These are phyloP conservation scores for Salix udensis DNA, from an alignment of 345 rosid species.

Conservation along the genomic window DNA sequence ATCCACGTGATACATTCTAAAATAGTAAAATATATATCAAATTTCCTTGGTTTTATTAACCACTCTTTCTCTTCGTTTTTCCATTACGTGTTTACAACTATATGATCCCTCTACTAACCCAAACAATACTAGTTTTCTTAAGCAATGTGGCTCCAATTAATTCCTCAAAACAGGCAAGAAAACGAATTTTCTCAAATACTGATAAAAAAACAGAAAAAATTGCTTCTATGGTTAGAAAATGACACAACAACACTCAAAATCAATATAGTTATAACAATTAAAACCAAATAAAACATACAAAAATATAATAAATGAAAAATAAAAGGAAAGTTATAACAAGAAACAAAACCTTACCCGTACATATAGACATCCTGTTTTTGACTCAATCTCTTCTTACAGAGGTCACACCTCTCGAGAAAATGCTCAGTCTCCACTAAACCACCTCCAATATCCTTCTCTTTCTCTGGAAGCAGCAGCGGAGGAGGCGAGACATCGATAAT, in stretches of 20 bases:
- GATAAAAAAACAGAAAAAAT: background rate
- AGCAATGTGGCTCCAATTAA: background rate
- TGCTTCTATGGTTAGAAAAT: no score
- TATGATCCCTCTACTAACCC: no score
- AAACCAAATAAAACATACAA: background rate
- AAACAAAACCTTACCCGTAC: constrained; percentile 33
- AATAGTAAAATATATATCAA: no score
- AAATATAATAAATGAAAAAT: background rate
- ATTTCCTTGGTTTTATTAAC: no score
- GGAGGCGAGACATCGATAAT: constrained; percentile 22
- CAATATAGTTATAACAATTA: no score
- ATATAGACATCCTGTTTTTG: constrained; percentile 26
- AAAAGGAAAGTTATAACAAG: background rate
- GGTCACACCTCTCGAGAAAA: constrained; percentile 34
- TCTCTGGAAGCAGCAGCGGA: constrained; percentile 10
- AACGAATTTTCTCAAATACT: background rate
- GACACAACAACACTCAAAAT: background rate
- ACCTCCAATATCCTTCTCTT: constrained; percentile 1
- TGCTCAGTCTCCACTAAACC: background rate
- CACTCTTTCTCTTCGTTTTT: no score
- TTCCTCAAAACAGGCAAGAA: background rate
- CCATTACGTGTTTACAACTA: no score
- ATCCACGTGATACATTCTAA: no score
- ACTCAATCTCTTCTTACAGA: constrained; percentile 31
- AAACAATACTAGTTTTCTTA: background rate